Evolutionary conservation across 2,329 filamentous ascomycete species (phyloP).

Genomic region (Monascus ruber): DNA sequence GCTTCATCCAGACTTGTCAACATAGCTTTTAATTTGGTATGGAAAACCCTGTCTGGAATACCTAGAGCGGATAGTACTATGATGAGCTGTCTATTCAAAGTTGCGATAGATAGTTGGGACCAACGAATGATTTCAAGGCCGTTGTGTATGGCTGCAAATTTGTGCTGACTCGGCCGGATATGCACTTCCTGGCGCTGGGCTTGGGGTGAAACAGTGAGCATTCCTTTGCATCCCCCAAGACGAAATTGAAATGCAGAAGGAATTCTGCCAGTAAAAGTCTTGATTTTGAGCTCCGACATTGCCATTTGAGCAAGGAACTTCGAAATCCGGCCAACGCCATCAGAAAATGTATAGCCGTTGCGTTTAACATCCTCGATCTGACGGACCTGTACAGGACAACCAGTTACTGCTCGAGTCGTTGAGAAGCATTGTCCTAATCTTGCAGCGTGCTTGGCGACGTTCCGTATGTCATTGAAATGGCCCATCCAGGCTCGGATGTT

Average conservation of each 20-base stretch:
- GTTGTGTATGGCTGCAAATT: conserved; percentile 62
- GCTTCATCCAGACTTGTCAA: conserved; percentile 57
- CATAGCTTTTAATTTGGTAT: conserved; percentile 55
- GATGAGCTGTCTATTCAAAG: conserved; percentile 83
- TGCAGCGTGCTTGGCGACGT: conserved; percentile 82
- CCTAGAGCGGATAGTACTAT: conserved; percentile 70
- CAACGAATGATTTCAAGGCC: conserved; percentile 76
- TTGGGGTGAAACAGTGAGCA: conserved; percentile 64
- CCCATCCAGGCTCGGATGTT: conserved; percentile 83
- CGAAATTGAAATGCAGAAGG: conserved; percentile 89
- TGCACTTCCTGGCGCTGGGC: conserved; percentile 58
- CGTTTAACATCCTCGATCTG: conserved; percentile 58
- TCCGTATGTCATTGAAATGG: conserved; percentile 64
- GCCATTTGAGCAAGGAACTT: conserved; percentile 62
- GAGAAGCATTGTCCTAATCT: conserved; percentile 92
- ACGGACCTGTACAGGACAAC: conserved; percentile 47
- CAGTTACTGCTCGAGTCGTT: conserved; percentile 65
- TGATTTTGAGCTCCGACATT: conserved; percentile 55
- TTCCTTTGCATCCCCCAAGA: conserved; percentile 83
- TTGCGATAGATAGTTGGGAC: conserved; percentile 64
- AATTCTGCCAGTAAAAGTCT: conserved; percentile 39
- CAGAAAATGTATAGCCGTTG: conserved; percentile 65
- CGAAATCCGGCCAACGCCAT: conserved; percentile 92
- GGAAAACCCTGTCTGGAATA: conserved; percentile 56
- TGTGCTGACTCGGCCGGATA: conserved; percentile 74